These are phyloP conservation scores for Cercospora sp. DNA, from an alignment of 2,329 filamentous ascomycete species.

Conservation along the genomic window DNA sequence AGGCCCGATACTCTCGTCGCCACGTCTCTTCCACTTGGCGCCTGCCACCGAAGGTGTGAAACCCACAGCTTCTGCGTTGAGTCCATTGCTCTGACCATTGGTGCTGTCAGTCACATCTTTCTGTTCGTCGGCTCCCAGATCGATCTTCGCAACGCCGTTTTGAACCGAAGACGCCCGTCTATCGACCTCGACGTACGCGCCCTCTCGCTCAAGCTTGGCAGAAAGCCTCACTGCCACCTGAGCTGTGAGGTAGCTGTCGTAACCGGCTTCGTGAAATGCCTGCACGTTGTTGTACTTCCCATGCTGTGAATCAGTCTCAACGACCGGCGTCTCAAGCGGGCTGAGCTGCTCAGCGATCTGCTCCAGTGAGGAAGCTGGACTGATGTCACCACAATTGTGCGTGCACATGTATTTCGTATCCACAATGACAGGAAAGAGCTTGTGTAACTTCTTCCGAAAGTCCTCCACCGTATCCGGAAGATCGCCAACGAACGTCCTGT, in stretches of 20 bases:
- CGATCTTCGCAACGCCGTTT: constrained; percentile 22
- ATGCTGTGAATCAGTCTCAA: constrained; percentile 43
- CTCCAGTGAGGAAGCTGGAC: constrained; percentile 50
- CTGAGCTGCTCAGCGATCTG: constrained; percentile 50
- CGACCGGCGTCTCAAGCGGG: constrained; percentile 42
- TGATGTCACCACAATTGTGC: constrained; percentile 55
- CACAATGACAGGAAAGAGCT: constrained; percentile 57
- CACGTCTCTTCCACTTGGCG: constrained; percentile 34
- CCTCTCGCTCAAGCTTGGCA: constrained; percentile 50
- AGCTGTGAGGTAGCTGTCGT: constrained; percentile 62
- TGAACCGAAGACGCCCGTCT: constrained; percentile 8
- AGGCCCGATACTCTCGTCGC: constrained; percentile 32
- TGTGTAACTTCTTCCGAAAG: constrained; percentile 54
- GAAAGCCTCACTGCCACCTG: constrained; percentile 59
- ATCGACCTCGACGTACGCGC: constrained; percentile 35
- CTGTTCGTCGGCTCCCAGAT: constrained; percentile 14
- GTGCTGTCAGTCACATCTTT: constrained; percentile 4
- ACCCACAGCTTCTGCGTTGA: constrained; percentile 10
- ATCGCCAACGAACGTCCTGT: constrained; percentile 60
- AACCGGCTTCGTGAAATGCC: constrained; percentile 62
- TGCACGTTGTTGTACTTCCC: constrained; percentile 43
- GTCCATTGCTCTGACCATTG: constrained; percentile 12
- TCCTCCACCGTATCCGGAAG: constrained; percentile 56
- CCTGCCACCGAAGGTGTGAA: constrained; percentile 35
- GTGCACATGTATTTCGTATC: constrained; percentile 67